Evolutionary conservation across 75 land plant species (phyloP).

Genomic region (Pseudotsuga menziesii): DNA sequence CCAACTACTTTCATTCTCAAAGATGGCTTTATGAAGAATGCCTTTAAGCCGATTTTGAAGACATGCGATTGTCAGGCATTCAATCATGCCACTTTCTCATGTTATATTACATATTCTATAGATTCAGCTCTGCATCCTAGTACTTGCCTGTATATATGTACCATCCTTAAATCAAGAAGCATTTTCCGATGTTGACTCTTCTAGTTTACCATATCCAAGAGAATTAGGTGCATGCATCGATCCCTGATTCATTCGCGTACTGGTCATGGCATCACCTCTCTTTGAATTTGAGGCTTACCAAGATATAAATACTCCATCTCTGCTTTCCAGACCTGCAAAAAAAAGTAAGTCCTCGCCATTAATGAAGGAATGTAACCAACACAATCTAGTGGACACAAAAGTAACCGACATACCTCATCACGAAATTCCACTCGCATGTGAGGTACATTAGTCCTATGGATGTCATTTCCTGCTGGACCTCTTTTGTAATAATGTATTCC

Average conservation of each 20-base stretch:
- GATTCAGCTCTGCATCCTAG: neutral
- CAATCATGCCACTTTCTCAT: neutral
- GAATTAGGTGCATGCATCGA: neutral
- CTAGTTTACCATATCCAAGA: conserved; percentile 2
- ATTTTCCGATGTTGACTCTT: neutral
- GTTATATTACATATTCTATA: neutral
- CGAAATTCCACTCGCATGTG: conserved; percentile 88
- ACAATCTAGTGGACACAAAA: neutral
- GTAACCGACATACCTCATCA: conserved; percentile 38
- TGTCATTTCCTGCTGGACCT: conserved; percentile 91
- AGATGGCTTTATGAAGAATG: conserved; percentile 3
- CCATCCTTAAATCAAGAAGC: neutral
- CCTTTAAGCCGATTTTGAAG: neutral
- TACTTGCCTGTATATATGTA: neutral
- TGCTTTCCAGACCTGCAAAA: conserved; percentile 80
- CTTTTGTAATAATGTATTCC: conserved; percentile 73
- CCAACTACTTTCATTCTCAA: neutral
- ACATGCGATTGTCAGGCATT: neutral
- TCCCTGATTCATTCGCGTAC: neutral
- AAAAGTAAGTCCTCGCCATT: neutral
- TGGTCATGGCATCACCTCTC: conserved; percentile 35
- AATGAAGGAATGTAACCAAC: neutral
- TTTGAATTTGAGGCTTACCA: conserved; percentile 47
- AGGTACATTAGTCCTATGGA: conserved; percentile 94
- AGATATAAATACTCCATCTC: conserved; percentile 82